Base-by-base conservation (phyloP, 78 protist species). In the Dictyostelium firmibasis region DNA sequence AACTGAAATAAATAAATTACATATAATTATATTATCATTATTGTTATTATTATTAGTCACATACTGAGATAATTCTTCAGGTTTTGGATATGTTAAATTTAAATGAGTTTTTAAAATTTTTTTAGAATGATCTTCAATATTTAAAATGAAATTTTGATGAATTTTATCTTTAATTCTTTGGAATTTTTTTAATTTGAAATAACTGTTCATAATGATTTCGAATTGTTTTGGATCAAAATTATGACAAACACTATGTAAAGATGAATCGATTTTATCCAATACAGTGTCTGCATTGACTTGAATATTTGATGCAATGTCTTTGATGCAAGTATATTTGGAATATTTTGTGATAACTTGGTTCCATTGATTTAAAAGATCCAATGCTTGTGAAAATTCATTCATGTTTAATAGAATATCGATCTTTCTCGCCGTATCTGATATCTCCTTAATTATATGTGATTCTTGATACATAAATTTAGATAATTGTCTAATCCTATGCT, bases 91-190 rank as follows among this genome's bases (percentile, higher is more conserved):
- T 3, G 67, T 44, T 11, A n/a, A 14, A 8, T 18, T n/a, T n/a
- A 89, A 31, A 50, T 89, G 94, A 23, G 94, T 47, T 11, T 20
- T 81, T 79, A 89, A 47, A 29, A 89, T 89, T 31, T 31, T 89
- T 29, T 69, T 89, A 9, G 87, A 50, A 47, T 81, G 94, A 36
- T 89, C 94, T 13, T 89, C 94, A n/a, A 89, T 89, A 20, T 78
- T 81, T 18, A 74, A 20, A 20, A 89, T 89, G 67, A 89, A 89
- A 47, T 89, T 81, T 64, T 89, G 94, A 81, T 62, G 79, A 23
- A 89, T 81, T 76, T 81, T 89, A 10, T 79, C 86, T 20, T 20
- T 75, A 18, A 89, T 20, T 69, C 86, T 36, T 44, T 23, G 23
- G 13, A 23, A 18, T 44, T 89, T 78, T 1, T 89, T 41, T 13